A percentile compares a stretch with the other conserved stretches of the same genome.
phyloP scores from a whole-genome alignment of 495 filamentous ascomycete genomes.

The Cercophora scortea region DNA sequence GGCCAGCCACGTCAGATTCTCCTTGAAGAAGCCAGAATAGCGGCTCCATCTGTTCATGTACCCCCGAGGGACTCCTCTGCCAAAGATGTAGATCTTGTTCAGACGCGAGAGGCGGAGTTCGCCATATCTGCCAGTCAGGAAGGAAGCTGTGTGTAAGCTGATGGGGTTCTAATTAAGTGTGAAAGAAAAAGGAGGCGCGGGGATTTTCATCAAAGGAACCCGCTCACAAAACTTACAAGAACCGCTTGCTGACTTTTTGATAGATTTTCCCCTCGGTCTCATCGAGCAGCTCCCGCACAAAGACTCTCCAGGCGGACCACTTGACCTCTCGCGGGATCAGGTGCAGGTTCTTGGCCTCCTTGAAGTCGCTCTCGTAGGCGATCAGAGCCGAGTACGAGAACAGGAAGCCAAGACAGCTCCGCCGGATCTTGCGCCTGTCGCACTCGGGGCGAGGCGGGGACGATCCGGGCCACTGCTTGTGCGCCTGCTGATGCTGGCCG shows the following conservation, averaged over 20 bases:
- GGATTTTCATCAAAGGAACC: too few species aligned
- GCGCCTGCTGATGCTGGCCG: too few species aligned
- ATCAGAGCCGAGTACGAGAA: conserved; percentile 37
- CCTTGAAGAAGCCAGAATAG: conserved; percentile 30
- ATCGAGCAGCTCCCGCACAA: conserved; percentile 4
- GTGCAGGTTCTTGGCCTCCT: conserved; percentile 25
- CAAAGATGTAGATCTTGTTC: conserved; percentile 25
- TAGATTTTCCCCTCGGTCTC: conserved; percentile 8
- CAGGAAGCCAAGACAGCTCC: conserved; percentile 32
- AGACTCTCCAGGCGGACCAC: conserved; percentile 21
- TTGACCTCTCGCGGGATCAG: conserved; percentile 27
- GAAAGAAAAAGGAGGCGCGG: too few species aligned
- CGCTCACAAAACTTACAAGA: too few species aligned
- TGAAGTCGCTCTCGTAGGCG: conserved; percentile 36
- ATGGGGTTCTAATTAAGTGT: too few species aligned
- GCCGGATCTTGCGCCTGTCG: neutral
- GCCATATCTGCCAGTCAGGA: conserved; percentile 22
- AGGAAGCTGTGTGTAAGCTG: too few species aligned
- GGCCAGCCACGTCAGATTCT: conserved; percentile 40
- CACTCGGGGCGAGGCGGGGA: neutral
- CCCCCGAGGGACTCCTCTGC: conserved; percentile 5
- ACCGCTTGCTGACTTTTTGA: conserved; percentile 18
- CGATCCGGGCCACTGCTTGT: neutral
- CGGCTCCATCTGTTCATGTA: conserved; percentile 21
- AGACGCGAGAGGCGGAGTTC: conserved; percentile 37